These are phyloP conservation scores for Lobosporangium transversale DNA, from an alignment of 192 early-diverging fungal genomes.

Conservation along the genomic window DNA sequence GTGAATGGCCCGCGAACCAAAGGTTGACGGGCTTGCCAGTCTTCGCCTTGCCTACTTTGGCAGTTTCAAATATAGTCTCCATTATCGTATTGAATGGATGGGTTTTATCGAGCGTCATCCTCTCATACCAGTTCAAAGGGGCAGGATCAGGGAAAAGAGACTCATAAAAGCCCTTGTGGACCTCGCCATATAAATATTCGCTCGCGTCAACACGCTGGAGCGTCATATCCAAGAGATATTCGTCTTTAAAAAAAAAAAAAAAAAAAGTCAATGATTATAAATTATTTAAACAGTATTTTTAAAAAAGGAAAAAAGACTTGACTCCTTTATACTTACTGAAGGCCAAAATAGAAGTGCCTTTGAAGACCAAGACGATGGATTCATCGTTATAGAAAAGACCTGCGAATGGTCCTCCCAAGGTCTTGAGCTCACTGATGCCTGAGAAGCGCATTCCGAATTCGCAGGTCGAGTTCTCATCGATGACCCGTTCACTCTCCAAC, in stretches of 20 bases:
- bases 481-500: slow-evolving; percentile 44
- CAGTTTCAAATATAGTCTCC: slow-evolving; percentile 47
- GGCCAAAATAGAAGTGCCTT: slow-evolving; percentile 62
- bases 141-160: slow-evolving; percentile 52
- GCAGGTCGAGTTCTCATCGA: slow-evolving; percentile 25
- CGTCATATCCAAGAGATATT: slow-evolving; percentile 57
- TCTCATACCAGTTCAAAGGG: slow-evolving; percentile 8
- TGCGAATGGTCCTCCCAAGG: slow-evolving; percentile 58
- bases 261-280: not conserved
- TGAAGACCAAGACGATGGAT: slow-evolving; percentile 57
- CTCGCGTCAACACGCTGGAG: slow-evolving; percentile 62
- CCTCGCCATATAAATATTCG: slow-evolving; percentile 60
- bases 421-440: slow-evolving; percentile 60
- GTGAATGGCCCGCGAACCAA: slow-evolving; percentile 66
- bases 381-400: slow-evolving; percentile 60
- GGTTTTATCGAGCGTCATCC: slow-evolving; percentile 28
- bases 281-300: too few species aligned
- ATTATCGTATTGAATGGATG: slow-evolving; percentile 59
- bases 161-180: slow-evolving; percentile 65
- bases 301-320: too few species aligned
- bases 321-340: too few species aligned
- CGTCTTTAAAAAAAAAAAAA: slow-evolving; percentile 21
- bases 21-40: slow-evolving; percentile 51
- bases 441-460: slow-evolving; percentile 54
- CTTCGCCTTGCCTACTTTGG: slow-evolving; percentile 9